Base-by-base conservation (phyloP, 2,329 filamentous ascomycete species). In the Penicillium sclerotigenum region DNA sequence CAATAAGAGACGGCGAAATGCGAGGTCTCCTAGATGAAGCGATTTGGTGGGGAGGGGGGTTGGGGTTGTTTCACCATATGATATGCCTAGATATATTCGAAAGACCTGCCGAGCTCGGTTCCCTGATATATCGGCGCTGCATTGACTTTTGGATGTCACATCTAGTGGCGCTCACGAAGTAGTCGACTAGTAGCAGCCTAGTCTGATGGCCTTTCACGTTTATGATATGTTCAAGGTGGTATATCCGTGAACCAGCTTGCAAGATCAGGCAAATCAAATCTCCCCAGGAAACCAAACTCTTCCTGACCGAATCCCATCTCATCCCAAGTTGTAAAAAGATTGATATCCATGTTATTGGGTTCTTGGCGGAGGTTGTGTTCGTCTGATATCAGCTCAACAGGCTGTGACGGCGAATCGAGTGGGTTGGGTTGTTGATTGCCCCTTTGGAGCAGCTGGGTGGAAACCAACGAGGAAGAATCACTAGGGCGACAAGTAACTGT, bases 221-320 rank as follows among this genome's bases (percentile, higher is more conserved):
- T 11, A 22, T 33, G 10, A 14, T 45, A 10, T 28, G 11, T 43
- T 40, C 16, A 57, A 43, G 50, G 43, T 3, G 61, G 60, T 5
- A 64, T 47, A 48, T 65, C 61, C 0, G 58, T 47, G 9, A 65
- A 64, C 63, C 60, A 65, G 51, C 52, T 63, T n/a, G 62, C 62
- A 36, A 65, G 54, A 56, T 65, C 63, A 2, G 63, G 63, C 14
- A 65, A 43, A 37, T 65, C 63, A 24, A 65, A 64, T 55, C 62
- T 58, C 2, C 63, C 61, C 18, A 64, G 54, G 33, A 65, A 65
- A 8, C 62, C 60, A 36, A 65, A 60, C 18, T 65, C 63, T 22
- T 65, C 62, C 28, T 64, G 61, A 1, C 63, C 58, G 7, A 63
- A 18, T 1, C 60, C 56, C 49, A 61, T 60, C 24, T 64, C 63